Conservation (phyloP, 2,329 filamentous ascomycete genomes). For the Lecanicillium sp. region DNA sequence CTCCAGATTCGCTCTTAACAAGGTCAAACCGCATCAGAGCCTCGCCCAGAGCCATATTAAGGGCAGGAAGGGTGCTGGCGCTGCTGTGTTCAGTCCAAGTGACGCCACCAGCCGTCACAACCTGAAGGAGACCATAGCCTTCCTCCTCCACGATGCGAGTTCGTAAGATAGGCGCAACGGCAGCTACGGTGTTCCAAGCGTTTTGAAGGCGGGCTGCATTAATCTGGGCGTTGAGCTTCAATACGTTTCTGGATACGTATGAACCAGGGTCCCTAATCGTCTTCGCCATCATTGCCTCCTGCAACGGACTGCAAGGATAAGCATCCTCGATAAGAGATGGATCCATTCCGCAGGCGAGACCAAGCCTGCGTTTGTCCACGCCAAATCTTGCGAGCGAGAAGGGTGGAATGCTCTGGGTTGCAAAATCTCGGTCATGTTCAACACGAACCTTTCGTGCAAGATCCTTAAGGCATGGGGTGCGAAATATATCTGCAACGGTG, state of each 20-base stretch:
- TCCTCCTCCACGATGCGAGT: conserved; percentile 36
- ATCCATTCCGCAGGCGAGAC: too few species aligned
- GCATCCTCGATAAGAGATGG: conserved; percentile 15
- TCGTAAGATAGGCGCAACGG: conserved; percentile 30
- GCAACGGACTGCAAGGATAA: conserved; percentile 15
- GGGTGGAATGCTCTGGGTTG: too few species aligned
- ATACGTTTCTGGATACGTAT: conserved; percentile 20
- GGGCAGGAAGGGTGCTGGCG: neutral
- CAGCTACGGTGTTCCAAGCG: conserved; percentile 30
- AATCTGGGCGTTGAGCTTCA: conserved; percentile 13
- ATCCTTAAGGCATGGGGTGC: too few species aligned
- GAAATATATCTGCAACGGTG: too few species aligned
- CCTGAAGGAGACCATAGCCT: conserved; percentile 33
- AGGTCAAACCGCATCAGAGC: conserved; percentile 32
- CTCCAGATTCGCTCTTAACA: neutral
- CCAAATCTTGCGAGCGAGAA: too few species aligned
- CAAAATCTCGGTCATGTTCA: too few species aligned
- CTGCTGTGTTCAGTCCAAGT: conserved; percentile 15
- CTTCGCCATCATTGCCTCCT: conserved; percentile 15
- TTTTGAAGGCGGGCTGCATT: conserved; percentile 20
- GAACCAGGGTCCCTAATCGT: conserved; percentile 17
- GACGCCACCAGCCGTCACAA: conserved; percentile 31
- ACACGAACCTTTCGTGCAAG: too few species aligned
- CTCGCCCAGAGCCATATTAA: conserved; percentile 23
- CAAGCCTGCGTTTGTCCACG: too few species aligned